A percentile compares a stretch with the other conserved stretches of the same genome.
Conservation (phyloP, 768 basidiomycete species). For the Boletellus ananas region DNA sequence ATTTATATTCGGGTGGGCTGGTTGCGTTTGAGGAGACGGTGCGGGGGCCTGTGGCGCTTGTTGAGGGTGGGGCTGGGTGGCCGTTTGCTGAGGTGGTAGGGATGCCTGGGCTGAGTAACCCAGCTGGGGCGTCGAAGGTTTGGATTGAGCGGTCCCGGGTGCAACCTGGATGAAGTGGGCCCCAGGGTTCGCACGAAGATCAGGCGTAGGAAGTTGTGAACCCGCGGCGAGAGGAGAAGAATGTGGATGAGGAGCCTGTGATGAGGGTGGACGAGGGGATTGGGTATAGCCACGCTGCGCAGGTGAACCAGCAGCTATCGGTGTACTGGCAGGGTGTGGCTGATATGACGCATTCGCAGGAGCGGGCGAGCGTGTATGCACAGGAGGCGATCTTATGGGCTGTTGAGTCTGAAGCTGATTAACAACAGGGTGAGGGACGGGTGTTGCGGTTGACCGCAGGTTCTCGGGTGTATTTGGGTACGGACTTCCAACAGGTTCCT, state of each 20-base stretch:
- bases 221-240: conserved; percentile 30
- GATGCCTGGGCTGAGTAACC: conserved; percentile 20
- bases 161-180: conserved; percentile 29
- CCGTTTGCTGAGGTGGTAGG: conserved; percentile 18
- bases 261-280: conserved; percentile 33
- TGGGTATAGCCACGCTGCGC: conserved; percentile 34
- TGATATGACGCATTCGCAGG: conserved; percentile 21
- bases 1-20: conserved; percentile 12
- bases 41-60: conserved; percentile 23
- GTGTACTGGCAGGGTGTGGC: conserved; percentile 14
- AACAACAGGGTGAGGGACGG: conserved; percentile 30
- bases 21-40: conserved; percentile 18
- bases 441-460: conserved; percentile 28
- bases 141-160: conserved; percentile 20
- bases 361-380: conserved; percentile 28
- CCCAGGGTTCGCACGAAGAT: conserved; percentile 21
- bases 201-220: conserved; percentile 26
- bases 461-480: conserved; percentile 28
- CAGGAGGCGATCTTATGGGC: conserved; percentile 27
- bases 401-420: conserved; percentile 32
- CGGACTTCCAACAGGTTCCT: conserved; percentile 27
- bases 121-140: conserved; percentile 31
- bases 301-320: conserved; percentile 25
- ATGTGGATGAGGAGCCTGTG: conserved; percentile 26
- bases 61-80: conserved; percentile 21